Evolutionary conservation across 2,329 filamentous ascomycete species (phyloP).

Genomic region (Exserohilum turcica): DNA sequence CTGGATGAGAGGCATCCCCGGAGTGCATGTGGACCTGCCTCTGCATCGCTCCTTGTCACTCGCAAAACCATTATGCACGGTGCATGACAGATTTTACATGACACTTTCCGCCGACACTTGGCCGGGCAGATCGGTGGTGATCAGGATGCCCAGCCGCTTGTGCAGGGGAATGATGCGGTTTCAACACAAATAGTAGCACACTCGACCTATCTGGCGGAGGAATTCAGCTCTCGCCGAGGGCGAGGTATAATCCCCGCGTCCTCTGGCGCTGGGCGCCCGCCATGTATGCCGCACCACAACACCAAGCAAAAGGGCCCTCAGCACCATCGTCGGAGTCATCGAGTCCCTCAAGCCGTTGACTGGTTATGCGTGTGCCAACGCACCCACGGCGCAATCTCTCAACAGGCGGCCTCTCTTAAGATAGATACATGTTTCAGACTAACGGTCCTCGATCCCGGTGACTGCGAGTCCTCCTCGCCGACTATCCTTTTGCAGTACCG

Average conservation of each 20-base stretch:
- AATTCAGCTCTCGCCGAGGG: background rate
- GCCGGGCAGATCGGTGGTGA: background rate
- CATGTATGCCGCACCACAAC: background rate
- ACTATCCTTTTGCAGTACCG: background rate
- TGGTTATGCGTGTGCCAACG: background rate
- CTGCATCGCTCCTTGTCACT: too few relatives aligned
- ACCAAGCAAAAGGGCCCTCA: background rate
- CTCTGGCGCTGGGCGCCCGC: background rate
- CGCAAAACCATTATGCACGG: too few relatives aligned
- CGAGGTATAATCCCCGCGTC: background rate
- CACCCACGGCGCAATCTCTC: background rate
- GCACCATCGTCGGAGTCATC: background rate
- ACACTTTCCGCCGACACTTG: too few relatives aligned
- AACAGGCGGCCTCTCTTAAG: background rate
- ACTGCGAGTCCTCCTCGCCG: background rate
- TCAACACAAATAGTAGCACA: background rate
- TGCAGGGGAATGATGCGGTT: background rate
- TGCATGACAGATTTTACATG: too few relatives aligned
- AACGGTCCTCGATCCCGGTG: background rate
- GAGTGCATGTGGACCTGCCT: too few relatives aligned
- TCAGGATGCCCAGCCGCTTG: background rate
- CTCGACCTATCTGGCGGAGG: background rate
- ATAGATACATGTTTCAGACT: background rate
- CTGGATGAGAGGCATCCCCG: too few relatives aligned
- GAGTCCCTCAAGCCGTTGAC: background rate